Base-by-base conservation (phyloP, 768 basidiomycete genomes). In the Filobasidium wieringae region DNA sequence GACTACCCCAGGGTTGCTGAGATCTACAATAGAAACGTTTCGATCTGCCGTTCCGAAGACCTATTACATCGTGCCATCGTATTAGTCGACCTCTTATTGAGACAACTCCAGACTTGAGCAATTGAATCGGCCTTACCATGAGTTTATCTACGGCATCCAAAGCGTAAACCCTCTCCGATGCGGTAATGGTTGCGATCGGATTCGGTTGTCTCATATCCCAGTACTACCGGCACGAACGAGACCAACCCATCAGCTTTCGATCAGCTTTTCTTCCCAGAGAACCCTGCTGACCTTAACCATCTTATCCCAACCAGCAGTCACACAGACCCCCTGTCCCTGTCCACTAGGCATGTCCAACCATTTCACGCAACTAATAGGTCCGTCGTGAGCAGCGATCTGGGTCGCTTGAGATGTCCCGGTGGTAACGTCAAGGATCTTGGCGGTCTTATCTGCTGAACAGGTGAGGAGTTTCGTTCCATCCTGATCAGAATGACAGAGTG, bases 291-390 rank as follows among this genome's bases (percentile, higher is more conserved):
- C 92, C 79, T 91, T 93, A 70, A 97, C 75, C 1, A 88, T 93
- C 76, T 93, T 93, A 74, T 99, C 93, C 95, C 95, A 99, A 53
- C 89, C 90, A 9, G 91, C 95, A 0, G 93, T 96, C 12, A 84
- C 88, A 19, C 92, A 77, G 61, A 92, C 82, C 14, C 87, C 82
- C 33, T 59, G 61, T 24, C 62, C 60, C 17, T 61, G 62, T 27
- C 80, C 80, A 61, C 80, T 81, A 31, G 82, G 83, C 17, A 84
- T 80, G 61, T 91, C 86, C 53, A 89, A 78, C 82, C 85, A 91
- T 54, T 82, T 80, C 36, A 89, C 84, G 58, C 81, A 83, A 72
- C 84, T 87, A 66, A 93, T 82, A 11, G 87, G 87, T 45, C 84
- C 87, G 71, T 95, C 90, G 62, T 96, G 91, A 60, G 85, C 86